Evolutionary conservation across 1,284 basidiomycete species (phyloP).

Genomic region (Cutaneotrichosporon sp.): DNA sequence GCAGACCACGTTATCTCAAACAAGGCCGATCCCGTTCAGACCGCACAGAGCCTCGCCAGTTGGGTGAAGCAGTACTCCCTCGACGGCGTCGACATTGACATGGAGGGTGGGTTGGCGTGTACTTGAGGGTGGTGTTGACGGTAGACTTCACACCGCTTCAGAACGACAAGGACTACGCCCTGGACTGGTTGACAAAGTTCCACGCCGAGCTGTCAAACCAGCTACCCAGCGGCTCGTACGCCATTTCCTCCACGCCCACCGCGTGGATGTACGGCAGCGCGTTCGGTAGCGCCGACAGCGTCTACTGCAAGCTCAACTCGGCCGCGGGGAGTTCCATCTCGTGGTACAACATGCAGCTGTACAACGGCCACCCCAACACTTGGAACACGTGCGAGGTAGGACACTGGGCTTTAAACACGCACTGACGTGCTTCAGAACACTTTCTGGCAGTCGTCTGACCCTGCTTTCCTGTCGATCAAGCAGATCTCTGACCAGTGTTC

Average conservation of each 20-base stretch:
- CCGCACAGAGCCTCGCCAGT: conserved; percentile 40
- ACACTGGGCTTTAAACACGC: too few relatives aligned
- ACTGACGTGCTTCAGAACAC: not conserved
- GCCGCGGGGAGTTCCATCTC: conserved; percentile 26
- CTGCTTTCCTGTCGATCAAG: conserved; percentile 13
- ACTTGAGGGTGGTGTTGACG: not conserved
- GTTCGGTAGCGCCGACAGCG: conserved; percentile 16
- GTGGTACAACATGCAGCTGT: conserved; percentile 48
- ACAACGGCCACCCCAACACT: conserved; percentile 30
- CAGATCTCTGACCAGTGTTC: conserved; percentile 14
- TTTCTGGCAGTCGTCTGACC: conserved; percentile 8
- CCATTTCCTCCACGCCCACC: conserved; percentile 41
- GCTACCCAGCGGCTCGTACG: conserved; percentile 34
- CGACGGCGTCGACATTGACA: conserved; percentile 54
- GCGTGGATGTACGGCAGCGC: conserved; percentile 18
- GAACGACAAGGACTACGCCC: conserved; percentile 9
- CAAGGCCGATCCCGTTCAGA: conserved; percentile 39
- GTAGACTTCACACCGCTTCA: conserved; percentile 12
- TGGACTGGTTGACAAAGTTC: conserved; percentile 28
- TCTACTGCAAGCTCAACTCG: conserved; percentile 38
- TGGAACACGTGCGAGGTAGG: conserved; percentile 20
- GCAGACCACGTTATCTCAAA: conserved; percentile 41
- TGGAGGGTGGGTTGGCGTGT: conserved; percentile 29
- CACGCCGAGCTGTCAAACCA: conserved; percentile 39
- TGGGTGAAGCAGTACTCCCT: conserved; percentile 49